phyloP scores from a whole-genome alignment of 257 asterid genomes.

The Rehmannia glutinosa region DNA sequence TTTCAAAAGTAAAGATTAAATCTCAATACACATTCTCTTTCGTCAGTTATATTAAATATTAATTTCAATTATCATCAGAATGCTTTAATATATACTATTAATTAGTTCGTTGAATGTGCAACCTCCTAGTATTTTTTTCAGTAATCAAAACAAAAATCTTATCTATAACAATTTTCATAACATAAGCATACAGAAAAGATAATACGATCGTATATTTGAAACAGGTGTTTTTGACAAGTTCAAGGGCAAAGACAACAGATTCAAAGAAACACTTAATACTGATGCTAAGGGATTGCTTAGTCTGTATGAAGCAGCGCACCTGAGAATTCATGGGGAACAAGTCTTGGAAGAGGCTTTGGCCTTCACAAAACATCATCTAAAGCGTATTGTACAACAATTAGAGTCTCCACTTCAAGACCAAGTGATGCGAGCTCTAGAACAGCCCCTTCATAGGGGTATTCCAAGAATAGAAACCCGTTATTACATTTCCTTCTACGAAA shows the following conservation, averaged over 20 bases:
- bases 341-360: slow-evolving; percentile 29
- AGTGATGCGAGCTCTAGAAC: no score
- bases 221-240: slow-evolving; percentile 17
- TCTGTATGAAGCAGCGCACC: slow-evolving; percentile 36
- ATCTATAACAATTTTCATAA: no score
- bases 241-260: slow-evolving; percentile 1
- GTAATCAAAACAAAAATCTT: no score
- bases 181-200: background rate
- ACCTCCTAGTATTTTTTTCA: no score
- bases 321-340: slow-evolving; percentile 28
- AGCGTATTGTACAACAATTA: background rate
- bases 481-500: slow-evolving; percentile 4
- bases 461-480: slow-evolving; percentile 1
- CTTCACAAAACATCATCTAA: slow-evolving; percentile 4
- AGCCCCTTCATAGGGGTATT: background rate
- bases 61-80: no score
- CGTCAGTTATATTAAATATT: no score
- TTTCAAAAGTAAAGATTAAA: no score
- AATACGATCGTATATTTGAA: no score
- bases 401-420: background rate
- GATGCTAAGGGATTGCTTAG: slow-evolving; percentile 21
- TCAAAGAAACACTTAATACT: background rate
- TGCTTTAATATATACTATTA: background rate
- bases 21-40: no score
- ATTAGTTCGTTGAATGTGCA: no score